These are phyloP conservation scores for Globisporangium paroecandrum DNA, from an alignment of 352 stramenopile species.

Conservation along the genomic window DNA sequence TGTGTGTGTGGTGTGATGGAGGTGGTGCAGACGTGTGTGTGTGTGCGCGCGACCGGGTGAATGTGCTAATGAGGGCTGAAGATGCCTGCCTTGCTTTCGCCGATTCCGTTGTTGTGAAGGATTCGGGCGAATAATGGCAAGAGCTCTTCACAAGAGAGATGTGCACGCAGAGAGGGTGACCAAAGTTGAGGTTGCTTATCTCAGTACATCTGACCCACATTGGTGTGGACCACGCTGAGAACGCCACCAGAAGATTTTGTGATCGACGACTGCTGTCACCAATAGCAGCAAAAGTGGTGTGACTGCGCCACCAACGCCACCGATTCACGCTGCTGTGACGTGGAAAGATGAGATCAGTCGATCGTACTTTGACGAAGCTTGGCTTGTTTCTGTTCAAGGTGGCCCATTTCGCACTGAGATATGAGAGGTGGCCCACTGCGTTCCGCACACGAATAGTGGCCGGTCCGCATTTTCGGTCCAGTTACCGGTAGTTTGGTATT, in stretches of 20 bases:
- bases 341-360: neutral
- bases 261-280: neutral
- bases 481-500: neutral
- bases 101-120: too few species aligned
- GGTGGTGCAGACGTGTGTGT: neutral
- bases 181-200: conserved; percentile 3
- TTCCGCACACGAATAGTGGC: neutral
- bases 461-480: neutral
- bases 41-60: neutral
- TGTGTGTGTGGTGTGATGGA: neutral
- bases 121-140: too few species aligned
- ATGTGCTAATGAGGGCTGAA: neutral
- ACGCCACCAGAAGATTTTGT: neutral
- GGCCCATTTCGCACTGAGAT: neutral
- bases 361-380: neutral
- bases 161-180: neutral
- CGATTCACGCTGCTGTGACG: neutral
- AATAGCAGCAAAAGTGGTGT: too few species aligned
- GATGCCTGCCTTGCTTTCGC: neutral
- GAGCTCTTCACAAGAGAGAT: neutral
- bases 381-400: neutral
- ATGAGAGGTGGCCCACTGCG: neutral
- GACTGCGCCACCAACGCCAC: neutral
- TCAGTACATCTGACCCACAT: conserved; percentile 10
- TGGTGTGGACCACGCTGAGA: conserved; percentile 1